Conservation (phyloP, 1,284 basidiomycete species). For the Sparassis latifolia region DNA sequence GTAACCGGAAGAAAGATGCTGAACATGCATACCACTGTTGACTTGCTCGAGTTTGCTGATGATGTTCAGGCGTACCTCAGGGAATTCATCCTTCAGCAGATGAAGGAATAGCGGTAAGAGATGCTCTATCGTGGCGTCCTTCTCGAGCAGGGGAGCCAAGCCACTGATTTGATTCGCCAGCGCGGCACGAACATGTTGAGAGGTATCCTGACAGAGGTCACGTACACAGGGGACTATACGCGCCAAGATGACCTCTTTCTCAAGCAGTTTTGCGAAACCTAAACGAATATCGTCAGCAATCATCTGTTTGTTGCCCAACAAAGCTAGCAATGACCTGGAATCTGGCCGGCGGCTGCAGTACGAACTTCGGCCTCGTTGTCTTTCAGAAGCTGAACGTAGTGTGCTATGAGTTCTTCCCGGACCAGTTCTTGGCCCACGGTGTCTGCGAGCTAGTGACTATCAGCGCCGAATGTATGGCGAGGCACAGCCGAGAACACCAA, state of each 20-base stretch:
- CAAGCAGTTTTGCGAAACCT: conserved; percentile 95
- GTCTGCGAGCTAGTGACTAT: conserved; percentile 68
- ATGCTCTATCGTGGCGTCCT: conserved; percentile 93
- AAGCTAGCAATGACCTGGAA: conserved; percentile 63
- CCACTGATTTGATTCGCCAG: conserved; percentile 96
- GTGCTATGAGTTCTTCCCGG: conserved; percentile 89
- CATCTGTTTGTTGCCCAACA: not conserved
- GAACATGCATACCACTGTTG: conserved; percentile 66
- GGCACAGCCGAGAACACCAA: conserved; percentile 24
- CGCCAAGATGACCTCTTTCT: conserved; percentile 90
- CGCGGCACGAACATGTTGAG: conserved; percentile 96
- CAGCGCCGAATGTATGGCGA: conserved; percentile 1
- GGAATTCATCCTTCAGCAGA: conserved; percentile 97
- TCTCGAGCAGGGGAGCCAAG: conserved; percentile 92
- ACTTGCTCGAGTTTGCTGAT: conserved; percentile 99
- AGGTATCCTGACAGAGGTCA: conserved; percentile 89
- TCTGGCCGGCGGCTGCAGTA: conserved; percentile 93
- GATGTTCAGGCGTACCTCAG: conserved; percentile 95
- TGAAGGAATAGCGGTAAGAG: conserved; percentile 96
- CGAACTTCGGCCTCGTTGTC: conserved; percentile 99
- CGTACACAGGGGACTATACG: conserved; percentile 95
- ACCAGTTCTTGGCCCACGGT: conserved; percentile 89
- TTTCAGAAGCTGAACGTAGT: conserved; percentile 92
- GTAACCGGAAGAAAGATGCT: not conserved
- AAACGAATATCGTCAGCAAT: conserved; percentile 3